Evolutionary conservation across 306 rosid species (phyloP).

Genomic region (Erythrophleum fordii): DNA sequence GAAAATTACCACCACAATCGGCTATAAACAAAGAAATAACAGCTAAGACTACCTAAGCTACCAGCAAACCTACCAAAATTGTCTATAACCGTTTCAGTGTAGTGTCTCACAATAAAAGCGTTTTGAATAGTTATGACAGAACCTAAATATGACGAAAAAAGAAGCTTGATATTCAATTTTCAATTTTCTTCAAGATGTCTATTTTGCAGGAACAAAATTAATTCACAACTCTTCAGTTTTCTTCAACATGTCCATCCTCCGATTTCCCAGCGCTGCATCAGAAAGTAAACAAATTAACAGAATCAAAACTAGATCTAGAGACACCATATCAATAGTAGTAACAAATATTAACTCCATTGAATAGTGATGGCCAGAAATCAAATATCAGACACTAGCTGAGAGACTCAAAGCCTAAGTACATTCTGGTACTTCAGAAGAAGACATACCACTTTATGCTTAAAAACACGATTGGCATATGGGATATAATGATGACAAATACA

Average conservation of each 20-base stretch:
- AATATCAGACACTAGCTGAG: not conserved
- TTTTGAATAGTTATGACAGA: conserved; percentile 38
- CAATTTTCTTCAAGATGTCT: conserved; percentile 34
- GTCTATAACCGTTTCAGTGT: conserved; percentile 34
- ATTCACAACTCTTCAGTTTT: conserved; percentile 53
- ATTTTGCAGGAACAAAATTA: conserved; percentile 32
- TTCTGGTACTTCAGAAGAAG: conserved; percentile 6
- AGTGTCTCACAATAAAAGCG: conserved; percentile 36
- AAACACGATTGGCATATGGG: not conserved
- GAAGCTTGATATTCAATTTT: conserved; percentile 27
- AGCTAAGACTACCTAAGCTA: conserved; percentile 39
- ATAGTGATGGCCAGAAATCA: not conserved
- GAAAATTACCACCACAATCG: conserved; percentile 34
- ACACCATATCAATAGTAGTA: not conserved
- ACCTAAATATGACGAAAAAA: conserved; percentile 40
- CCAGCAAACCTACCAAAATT: conserved; percentile 54
- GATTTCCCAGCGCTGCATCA: conserved; percentile 72
- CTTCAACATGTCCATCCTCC: conserved; percentile 60
- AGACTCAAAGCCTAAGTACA: conserved; percentile 4
- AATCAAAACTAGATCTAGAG: not conserved
- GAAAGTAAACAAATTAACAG: conserved; percentile 23
- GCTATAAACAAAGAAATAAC: conserved; percentile 45
- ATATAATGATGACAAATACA: not conserved
- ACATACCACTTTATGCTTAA: not conserved
- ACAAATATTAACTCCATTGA: conserved; percentile 12